These are phyloP conservation scores for Lotmaria passim DNA, from an alignment of 208 protist species.

Conservation along the genomic window DNA sequence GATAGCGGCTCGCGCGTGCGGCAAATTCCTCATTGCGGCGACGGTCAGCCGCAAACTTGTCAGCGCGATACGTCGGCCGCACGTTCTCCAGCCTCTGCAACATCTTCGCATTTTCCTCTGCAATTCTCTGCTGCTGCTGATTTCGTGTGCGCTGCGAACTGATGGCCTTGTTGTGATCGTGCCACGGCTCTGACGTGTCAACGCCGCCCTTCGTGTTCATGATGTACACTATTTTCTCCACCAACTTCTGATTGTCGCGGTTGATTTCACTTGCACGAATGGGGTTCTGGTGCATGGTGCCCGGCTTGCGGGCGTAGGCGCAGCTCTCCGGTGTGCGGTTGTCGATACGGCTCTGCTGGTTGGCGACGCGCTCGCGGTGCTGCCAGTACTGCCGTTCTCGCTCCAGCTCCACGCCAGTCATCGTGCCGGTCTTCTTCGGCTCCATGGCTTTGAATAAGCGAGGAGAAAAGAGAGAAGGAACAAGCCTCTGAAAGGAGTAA, in stretches of 20 bases:
- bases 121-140: constrained; percentile 43
- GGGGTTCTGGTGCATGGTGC: constrained; percentile 33
- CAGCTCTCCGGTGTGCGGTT: constrained; percentile 45
- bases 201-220: constrained; percentile 65
- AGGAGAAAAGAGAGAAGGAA: background rate
- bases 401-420: constrained; percentile 38
- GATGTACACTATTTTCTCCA: constrained; percentile 66
- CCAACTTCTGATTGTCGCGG: constrained; percentile 59
- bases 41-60: constrained; percentile 55
- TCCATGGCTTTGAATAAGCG: constrained; percentile 15
- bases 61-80: constrained; percentile 50
- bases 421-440: constrained; percentile 24
- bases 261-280: constrained; percentile 47
- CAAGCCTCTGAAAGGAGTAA: background rate
- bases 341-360: constrained; percentile 53
- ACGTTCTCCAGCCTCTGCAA: constrained; percentile 52
- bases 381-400: constrained; percentile 50
- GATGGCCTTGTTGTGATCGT: constrained; percentile 43
- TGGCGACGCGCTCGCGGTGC: constrained; percentile 60
- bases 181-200: constrained; percentile 74
- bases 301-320: constrained; percentile 40
- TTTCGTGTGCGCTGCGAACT: constrained; percentile 53
- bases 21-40: constrained; percentile 60
- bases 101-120: constrained; percentile 57
- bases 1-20: constrained; percentile 57